Percentiles rank a stretch among this genome's conserved stretches.
Evolutionary conservation across 2,329 filamentous ascomycete genomes (phyloP).

Genomic region (Sporothrix dimorphospora): DNA sequence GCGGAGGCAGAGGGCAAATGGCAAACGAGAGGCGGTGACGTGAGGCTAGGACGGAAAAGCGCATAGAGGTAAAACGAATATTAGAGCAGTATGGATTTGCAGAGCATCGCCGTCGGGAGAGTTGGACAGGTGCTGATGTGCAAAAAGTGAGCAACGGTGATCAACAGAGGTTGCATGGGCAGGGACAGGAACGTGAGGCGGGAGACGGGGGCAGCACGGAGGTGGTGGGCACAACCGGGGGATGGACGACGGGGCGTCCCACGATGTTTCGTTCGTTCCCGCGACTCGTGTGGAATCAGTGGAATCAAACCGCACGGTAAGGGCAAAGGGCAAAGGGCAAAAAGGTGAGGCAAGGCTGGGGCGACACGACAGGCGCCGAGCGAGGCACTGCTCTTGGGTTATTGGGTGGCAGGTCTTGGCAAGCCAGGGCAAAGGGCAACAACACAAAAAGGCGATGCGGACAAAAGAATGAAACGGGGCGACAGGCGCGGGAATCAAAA

Average conservation of each 20-base stretch:
- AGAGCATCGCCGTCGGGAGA: not conserved
- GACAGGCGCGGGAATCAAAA: not conserved
- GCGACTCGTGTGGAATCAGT: slow-evolving; percentile 3
- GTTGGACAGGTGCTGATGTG: not conserved
- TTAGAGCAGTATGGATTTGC: not conserved
- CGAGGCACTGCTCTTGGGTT: slow-evolving; percentile 14
- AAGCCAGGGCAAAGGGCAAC: slow-evolving; percentile 1
- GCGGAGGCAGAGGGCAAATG: not conserved
- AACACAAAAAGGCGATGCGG: not conserved
- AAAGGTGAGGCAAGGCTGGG: slow-evolving; percentile 4
- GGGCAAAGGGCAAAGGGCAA: no score
- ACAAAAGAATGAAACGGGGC: not conserved
- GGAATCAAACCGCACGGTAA: not conserved
- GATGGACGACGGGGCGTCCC: not conserved
- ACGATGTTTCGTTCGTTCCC: slow-evolving; percentile 2
- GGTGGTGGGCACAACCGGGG: not conserved
- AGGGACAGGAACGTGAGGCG: not conserved
- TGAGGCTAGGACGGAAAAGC: not conserved
- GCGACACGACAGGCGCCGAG: slow-evolving; percentile 9
- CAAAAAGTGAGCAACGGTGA: not conserved
- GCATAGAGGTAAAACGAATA: not conserved
- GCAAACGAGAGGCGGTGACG: slow-evolving; percentile 18
- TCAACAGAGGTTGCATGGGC: not conserved
- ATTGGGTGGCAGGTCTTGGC: slow-evolving; percentile 16
- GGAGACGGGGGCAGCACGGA: not conserved